Percentiles rank a stretch among this genome's conserved stretches.
Conservation (phyloP, 306 rosid genomes). For the Pyrus pyrifolia region DNA sequence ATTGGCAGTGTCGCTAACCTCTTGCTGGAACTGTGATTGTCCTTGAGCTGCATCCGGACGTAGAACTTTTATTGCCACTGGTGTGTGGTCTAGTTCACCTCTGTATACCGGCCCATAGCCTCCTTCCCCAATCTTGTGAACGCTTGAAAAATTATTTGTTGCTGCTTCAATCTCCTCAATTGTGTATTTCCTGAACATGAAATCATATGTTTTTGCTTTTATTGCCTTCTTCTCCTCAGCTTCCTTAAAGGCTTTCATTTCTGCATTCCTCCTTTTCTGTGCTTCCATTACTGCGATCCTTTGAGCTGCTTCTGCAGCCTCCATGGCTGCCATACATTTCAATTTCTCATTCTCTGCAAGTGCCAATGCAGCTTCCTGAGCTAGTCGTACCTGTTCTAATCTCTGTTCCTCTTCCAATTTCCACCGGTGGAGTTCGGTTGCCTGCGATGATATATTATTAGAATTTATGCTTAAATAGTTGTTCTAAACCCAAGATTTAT, state of each 20-base stretch:
- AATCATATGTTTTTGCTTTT: constrained; percentile 1
- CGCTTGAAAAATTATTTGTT: constrained; percentile 33
- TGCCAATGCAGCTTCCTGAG: constrained; percentile 57
- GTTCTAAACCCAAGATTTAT: not conserved
- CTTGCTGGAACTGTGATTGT: constrained; percentile 70
- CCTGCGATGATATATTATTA: constrained; percentile 30
- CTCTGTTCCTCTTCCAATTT: constrained; percentile 56
- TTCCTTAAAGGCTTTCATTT: constrained; percentile 36
- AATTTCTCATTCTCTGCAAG: constrained; percentile 56
- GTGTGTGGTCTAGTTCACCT: too few relatives aligned
- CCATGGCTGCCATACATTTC: constrained; percentile 51
- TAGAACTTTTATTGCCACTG: constrained; percentile 73
- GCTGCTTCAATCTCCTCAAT: constrained; percentile 67
- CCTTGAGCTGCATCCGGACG: constrained; percentile 79
- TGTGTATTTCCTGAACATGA: constrained; percentile 53
- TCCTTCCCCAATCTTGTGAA: constrained; percentile 71
- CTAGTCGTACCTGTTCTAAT: constrained; percentile 35
- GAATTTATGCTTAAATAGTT: not conserved
- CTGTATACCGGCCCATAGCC: constrained; percentile 46
- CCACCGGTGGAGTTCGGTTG: constrained; percentile 60
- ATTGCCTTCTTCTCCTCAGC: constrained; percentile 23
- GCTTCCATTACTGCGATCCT: constrained; percentile 51
- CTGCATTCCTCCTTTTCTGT: constrained; percentile 41
- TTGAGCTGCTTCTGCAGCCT: constrained; percentile 61
- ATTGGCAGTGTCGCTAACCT: constrained; percentile 23